Evolutionary conservation across 2,329 filamentous ascomycete genomes (phyloP).

Genomic region (Alternaria ethzedia): DNA sequence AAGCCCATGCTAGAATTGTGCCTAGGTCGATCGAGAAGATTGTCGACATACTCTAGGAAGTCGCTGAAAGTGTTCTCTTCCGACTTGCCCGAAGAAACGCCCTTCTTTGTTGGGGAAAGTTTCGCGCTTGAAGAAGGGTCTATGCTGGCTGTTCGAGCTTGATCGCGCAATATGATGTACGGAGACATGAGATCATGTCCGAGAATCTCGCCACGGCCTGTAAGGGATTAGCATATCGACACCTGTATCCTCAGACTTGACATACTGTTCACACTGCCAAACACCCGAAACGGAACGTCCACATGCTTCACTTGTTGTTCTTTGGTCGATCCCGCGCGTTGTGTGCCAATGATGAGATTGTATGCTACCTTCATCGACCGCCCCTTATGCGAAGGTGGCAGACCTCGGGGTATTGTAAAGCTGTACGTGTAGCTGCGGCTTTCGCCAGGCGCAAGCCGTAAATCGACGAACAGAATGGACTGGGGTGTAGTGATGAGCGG

Average conservation of each 20-base stretch:
- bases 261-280: conserved; percentile 84
- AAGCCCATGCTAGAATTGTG: conserved; percentile 58
- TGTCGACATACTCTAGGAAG: conserved; percentile 57
- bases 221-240: conserved; percentile 21
- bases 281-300: conserved; percentile 88
- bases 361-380: conserved; percentile 95
- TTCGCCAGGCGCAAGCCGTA: conserved; percentile 85
- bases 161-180: conserved; percentile 85
- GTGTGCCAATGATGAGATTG: conserved; percentile 88
- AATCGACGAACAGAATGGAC: conserved; percentile 92
- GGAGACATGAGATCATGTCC: conserved; percentile 95
- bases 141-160: conserved; percentile 64
- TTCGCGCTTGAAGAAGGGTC: conserved; percentile 13
- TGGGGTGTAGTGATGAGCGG: conserved; percentile 94
- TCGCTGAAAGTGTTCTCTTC: conserved; percentile 52
- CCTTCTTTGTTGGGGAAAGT: conserved; percentile 27
- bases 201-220: conserved; percentile 78
- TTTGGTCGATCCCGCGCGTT: conserved; percentile 77
- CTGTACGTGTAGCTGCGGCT: conserved; percentile 86
- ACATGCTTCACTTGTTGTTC: conserved; percentile 85
- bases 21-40: conserved; percentile 45
- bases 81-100: conserved; percentile 30
- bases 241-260: neutral
- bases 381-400: conserved; percentile 90
- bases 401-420: conserved; percentile 82